Evolutionary conservation across 1,284 basidiomycete species (phyloP).

Genomic region (Exobasidium cylindrosporum): DNA sequence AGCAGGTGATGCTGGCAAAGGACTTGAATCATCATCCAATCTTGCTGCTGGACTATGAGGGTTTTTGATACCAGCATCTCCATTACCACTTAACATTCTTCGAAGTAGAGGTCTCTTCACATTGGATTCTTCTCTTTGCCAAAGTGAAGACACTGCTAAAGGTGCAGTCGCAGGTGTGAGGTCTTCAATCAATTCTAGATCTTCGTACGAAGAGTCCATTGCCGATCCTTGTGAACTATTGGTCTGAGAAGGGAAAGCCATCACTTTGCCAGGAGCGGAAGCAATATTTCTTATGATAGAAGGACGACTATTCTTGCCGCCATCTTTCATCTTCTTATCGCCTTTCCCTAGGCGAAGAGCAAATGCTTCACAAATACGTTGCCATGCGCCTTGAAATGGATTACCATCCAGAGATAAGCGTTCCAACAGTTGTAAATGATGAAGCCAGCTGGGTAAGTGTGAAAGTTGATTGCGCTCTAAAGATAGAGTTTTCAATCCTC

Average conservation of each 20-base stretch:
- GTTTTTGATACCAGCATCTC: neutral
- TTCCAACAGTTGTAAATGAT: constrained; percentile 75
- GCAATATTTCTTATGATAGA: neutral
- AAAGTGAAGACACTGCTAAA: neutral
- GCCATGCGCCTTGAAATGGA: constrained; percentile 87
- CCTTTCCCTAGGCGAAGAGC: neutral
- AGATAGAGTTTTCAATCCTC: constrained; percentile 77
- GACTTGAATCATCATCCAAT: neutral
- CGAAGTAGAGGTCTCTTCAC: too few species aligned
- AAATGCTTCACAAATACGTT: constrained; percentile 62
- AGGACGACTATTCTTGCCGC: neutral
- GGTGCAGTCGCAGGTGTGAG: neutral
- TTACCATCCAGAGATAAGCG: constrained; percentile 87
- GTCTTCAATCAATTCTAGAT: neutral
- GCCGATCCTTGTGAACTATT: neutral
- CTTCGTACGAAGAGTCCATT: neutral
- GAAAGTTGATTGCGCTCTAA: constrained; percentile 82
- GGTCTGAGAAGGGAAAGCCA: neutral
- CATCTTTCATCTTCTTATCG: neutral
- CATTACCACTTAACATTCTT: neutral
- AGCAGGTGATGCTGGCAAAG: too few species aligned
- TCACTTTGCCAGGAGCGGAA: neutral
- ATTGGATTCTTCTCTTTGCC: neutral
- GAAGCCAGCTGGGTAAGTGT: constrained; percentile 89
- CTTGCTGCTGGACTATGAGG: too few species aligned